Conservation (phyloP, 331 rosid species). For the Saraca asoca region DNA sequence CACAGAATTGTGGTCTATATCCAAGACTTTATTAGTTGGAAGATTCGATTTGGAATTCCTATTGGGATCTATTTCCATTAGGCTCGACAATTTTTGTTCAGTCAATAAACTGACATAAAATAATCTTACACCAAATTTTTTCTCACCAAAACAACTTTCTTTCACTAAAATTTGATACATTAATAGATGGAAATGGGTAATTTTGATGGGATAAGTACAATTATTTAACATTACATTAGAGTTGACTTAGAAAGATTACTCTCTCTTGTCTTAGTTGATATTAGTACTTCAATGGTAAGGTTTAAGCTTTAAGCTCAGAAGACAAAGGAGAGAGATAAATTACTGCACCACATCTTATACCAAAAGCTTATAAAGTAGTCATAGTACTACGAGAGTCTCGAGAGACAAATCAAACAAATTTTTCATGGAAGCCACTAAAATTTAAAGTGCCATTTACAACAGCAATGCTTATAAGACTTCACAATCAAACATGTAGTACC, state of each 20-base stretch:
- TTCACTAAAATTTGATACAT: too few relatives aligned
- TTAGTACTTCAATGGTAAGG: neutral
- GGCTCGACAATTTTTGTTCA: too few relatives aligned
- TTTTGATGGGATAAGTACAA: too few relatives aligned
- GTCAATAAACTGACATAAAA: too few relatives aligned
- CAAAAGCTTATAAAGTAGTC: conserved; percentile 37
- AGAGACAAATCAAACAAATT: conserved; percentile 32
- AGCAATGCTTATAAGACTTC: neutral
- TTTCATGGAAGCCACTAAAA: conserved; percentile 20
- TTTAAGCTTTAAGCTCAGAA: conserved; percentile 16
- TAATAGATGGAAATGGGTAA: too few relatives aligned
- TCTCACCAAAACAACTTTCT: too few relatives aligned
- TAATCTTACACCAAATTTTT: too few relatives aligned
- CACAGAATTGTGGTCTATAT: conserved; percentile 64
- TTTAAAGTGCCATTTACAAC: conserved; percentile 1
- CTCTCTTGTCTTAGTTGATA: too few relatives aligned
- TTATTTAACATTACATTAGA: too few relatives aligned
- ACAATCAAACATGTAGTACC: too few relatives aligned
- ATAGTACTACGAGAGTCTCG: conserved; percentile 26
- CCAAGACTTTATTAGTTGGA: conserved; percentile 85
- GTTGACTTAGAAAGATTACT: too few relatives aligned
- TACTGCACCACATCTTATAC: conserved; percentile 18
- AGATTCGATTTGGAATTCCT: conserved; percentile 72
- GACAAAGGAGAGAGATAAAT: conserved; percentile 19
- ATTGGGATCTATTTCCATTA: too few relatives aligned